Base-by-base conservation (phyloP, 192 early-diverging fungal genomes). In the Coemansia asiatica region DNA sequence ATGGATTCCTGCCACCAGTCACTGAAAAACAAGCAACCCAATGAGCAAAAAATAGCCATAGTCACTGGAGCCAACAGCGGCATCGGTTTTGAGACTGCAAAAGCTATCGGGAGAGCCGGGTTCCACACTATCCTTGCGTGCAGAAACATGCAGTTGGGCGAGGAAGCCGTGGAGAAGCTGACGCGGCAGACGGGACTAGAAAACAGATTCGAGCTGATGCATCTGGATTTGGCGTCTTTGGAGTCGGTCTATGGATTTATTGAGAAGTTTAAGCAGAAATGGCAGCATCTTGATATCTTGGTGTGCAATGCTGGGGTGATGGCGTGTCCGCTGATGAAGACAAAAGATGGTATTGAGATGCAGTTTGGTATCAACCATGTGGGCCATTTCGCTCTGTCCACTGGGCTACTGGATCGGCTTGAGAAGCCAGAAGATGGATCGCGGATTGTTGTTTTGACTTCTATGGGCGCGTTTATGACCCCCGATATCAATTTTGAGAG, bases 291-390 rank as follows among this genome's bases (percentile, higher is more conserved):
- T 16, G 68, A 83, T 26, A n/a, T 77, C 1, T 36, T 85, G 27
- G 75, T 85, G 4, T 63, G 66, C 66, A 85, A 83, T 38, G 81
- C 83, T 22, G 86, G 86, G 12, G 82, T 91, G 21, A 90, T 91
- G 88, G 71, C 71, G 31, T 64, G 75, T 8, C 87, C 90, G 4
- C 82, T 72, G 19, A 49, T 63, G 0, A 76, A 84, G 35, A 78
- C 84, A 31, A 69, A 60, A 25, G 84, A 91, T 38, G 85, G 84
- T 21, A 85, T 90, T n/a, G 90, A 90, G 75, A 33, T 71, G 57
- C 88, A 90, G 65, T 86, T 89, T 47, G 82, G 79, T 10, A 87
- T 84, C 18, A 91, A 91, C 80, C 87, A 90, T 48, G 57, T 91
- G 28, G 88, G 80, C 31, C 83, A 81, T 28, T 81, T 76, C 63